phyloP scores from a whole-genome alignment of 805 yeast genomes.

The Ogataea polymorpha region DNA sequence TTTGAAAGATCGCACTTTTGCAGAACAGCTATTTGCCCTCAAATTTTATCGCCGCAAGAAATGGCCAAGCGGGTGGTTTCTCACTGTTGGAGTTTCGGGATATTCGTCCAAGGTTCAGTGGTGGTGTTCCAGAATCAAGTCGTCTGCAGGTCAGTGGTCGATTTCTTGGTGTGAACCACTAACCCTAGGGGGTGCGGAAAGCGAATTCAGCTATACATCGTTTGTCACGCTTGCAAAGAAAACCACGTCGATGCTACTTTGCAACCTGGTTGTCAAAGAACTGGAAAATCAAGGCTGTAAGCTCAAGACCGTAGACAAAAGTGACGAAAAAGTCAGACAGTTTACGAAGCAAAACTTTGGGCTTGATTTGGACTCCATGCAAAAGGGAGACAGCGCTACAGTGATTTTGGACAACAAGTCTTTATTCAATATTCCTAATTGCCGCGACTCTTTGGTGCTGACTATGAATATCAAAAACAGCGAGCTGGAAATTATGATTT shows the following conservation, averaged over 20 bases:
- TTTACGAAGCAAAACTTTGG: conserved; percentile 31
- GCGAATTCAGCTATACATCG: conserved; percentile 29
- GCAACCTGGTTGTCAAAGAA: conserved; percentile 53
- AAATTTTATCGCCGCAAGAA: conserved; percentile 44
- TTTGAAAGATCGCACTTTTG: conserved; percentile 22
- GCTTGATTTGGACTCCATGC: conserved; percentile 19
- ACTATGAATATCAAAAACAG: conserved; percentile 27
- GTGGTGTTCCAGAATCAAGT: conserved; percentile 52
- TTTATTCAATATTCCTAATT: conserved; percentile 35
- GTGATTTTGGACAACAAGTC: conserved; percentile 35
- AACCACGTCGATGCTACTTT: conserved; percentile 47
- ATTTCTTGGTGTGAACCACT: conserved; percentile 47
- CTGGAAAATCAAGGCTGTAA: conserved; percentile 39
- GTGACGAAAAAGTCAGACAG: conserved; percentile 17
- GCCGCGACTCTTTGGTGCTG: conserved; percentile 35
- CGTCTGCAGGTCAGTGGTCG: conserved; percentile 52
- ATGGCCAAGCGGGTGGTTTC: conserved; percentile 59
- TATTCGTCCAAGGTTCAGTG: conserved; percentile 39
- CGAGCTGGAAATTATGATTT: conserved; percentile 32
- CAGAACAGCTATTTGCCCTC: conserved; percentile 24
- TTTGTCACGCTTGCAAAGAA: conserved; percentile 39
- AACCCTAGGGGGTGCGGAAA: conserved; percentile 13
- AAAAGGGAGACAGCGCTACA: conserved; percentile 28
- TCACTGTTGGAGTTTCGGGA: conserved; percentile 38
- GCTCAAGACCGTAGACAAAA: conserved; percentile 31